Conservation (phyloP, 108 stramenopile genomes). For the Nitzschia palea region DNA sequence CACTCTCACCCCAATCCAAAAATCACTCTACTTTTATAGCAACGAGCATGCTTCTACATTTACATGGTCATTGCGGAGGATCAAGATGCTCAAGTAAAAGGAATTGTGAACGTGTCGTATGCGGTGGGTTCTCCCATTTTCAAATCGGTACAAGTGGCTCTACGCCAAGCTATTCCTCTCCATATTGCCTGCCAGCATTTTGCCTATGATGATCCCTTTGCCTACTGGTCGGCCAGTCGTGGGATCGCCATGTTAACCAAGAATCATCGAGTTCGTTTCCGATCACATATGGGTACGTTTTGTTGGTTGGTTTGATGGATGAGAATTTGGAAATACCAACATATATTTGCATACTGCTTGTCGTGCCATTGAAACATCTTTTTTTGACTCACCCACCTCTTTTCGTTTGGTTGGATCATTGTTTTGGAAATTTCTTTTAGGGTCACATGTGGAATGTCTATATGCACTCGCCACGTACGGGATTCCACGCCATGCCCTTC, state of each 20-base stretch:
- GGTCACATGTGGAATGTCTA: conserved; percentile 14
- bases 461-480: conserved; percentile 25
- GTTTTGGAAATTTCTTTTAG: no score
- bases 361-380: no score
- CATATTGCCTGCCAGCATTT: conserved; percentile 14
- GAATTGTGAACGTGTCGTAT: conserved; percentile 14
- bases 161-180: neutral
- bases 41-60: conserved; percentile 19
- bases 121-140: neutral
- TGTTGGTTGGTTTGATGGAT: neutral
- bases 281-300: conserved; percentile 10
- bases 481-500: conserved; percentile 12
- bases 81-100: neutral
- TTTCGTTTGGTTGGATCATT: no score
- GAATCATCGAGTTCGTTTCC: conserved; percentile 1
- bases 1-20: neutral
- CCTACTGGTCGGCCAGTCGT: neutral
- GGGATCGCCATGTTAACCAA: neutral
- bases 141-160: neutral
- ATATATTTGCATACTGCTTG: neutral
- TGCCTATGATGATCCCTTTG: conserved; percentile 11
- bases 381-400: neutral
- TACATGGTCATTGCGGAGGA: conserved; percentile 7
- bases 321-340: neutral
- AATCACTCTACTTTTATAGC: conserved; percentile 2